Conservation (phyloP, 1,284 basidiomycete species). For the Puccinia polysora region DNA sequence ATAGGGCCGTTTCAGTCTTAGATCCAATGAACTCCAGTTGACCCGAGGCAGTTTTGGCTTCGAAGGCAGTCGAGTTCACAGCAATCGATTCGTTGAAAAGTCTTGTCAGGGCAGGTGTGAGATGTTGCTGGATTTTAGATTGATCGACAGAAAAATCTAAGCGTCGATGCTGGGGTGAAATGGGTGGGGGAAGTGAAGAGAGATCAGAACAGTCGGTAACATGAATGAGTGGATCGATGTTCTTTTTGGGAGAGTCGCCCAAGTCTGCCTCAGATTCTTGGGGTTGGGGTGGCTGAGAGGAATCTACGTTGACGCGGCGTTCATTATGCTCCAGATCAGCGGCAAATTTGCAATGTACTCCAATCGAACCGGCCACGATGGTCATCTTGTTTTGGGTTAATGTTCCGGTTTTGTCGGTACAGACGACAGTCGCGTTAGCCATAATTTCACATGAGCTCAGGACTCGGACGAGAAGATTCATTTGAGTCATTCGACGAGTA, state of each 20-base stretch:
- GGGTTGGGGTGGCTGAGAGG: no score
- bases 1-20: slow-evolving; percentile 54
- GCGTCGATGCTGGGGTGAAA: slow-evolving; percentile 28
- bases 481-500: slow-evolving; percentile 46
- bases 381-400: slow-evolving; percentile 46
- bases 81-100: slow-evolving; percentile 45
- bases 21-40: slow-evolving; percentile 51
- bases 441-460: slow-evolving; percentile 47
- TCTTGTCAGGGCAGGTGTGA: slow-evolving; percentile 14
- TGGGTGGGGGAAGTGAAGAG: background rate
- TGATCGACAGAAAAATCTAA: slow-evolving; percentile 44
- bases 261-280: background rate
- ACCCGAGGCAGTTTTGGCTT: slow-evolving; percentile 22
- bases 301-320: slow-evolving; percentile 65
- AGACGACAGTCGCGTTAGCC: slow-evolving; percentile 46
- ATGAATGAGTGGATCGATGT: slow-evolving; percentile 12
- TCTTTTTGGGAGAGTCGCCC: background rate
- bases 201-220: slow-evolving; percentile 17
- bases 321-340: slow-evolving; percentile 70
- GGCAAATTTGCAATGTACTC: slow-evolving; percentile 85
- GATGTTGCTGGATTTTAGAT: slow-evolving; percentile 1
- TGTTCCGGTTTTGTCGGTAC: slow-evolving; percentile 46
- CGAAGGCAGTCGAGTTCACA: slow-evolving; percentile 46
- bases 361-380: slow-evolving; percentile 46
- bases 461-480: slow-evolving; percentile 45